Evolutionary conservation across 805 yeast species (phyloP).

Genomic region (Starmerella potacharoeniae): DNA sequence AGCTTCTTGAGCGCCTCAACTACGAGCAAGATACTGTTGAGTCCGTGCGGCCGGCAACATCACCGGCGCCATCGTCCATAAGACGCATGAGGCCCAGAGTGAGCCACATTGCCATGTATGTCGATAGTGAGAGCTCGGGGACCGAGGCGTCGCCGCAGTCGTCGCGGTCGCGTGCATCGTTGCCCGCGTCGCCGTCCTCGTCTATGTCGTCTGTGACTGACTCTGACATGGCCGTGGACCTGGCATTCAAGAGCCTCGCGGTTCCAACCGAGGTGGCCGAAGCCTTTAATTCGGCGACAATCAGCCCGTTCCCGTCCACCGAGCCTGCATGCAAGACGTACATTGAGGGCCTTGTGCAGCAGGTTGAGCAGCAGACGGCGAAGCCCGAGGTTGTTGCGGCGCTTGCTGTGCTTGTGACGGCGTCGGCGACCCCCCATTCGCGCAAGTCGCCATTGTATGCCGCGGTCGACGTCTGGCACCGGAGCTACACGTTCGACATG

Average conservation of each 20-base stretch:
- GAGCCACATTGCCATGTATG: neutral
- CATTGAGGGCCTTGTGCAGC: slow-evolving; percentile 1
- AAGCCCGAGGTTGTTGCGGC: slow-evolving; percentile 3
- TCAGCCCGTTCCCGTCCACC: slow-evolving; percentile 2
- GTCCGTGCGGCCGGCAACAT: neutral
- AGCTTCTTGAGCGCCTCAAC: slow-evolving; percentile 2
- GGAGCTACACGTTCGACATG: slow-evolving; percentile 9
- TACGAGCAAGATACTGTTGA: slow-evolving; percentile 5
- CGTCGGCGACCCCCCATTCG: neutral
- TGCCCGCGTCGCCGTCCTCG: neutral
- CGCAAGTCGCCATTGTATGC: neutral
- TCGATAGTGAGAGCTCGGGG: slow-evolving; percentile 1
- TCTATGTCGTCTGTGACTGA: neutral
- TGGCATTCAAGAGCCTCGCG: neutral
- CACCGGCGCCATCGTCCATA: neutral
- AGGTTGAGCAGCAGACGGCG: slow-evolving; percentile 3
- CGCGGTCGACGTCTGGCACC: slow-evolving; percentile 7
- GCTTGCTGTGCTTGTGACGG: slow-evolving; percentile 10
- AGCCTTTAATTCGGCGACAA: neutral
- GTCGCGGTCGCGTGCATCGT: neutral
- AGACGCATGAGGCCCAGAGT: neutral
- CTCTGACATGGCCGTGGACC: neutral
- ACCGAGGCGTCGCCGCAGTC: neutral
- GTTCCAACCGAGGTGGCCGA: neutral
- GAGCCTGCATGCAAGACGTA: neutral